Evolutionary conservation across 2,329 filamentous ascomycete species (phyloP).

Genomic region (Monilinia fructicola): DNA sequence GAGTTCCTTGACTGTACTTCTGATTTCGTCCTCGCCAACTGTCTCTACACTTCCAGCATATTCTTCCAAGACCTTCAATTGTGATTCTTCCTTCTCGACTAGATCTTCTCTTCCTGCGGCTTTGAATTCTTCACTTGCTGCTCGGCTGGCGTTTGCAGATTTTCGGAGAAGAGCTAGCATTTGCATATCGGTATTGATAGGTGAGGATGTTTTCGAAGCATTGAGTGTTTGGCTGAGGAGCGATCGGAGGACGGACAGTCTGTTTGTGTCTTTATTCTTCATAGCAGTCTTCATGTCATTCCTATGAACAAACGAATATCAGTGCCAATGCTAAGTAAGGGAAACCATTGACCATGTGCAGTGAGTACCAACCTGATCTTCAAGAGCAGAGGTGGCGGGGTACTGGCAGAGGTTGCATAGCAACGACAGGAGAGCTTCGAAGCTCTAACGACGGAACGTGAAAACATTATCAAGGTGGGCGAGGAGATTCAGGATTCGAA

Average conservation of each 20-base stretch:
- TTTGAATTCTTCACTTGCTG: conserved; percentile 63
- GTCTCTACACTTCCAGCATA: conserved; percentile 61
- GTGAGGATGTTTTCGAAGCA: conserved; percentile 68
- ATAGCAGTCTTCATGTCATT: conserved; percentile 64
- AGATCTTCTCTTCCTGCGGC: conserved; percentile 65
- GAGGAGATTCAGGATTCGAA: not conserved
- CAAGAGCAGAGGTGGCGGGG: conserved; percentile 40
- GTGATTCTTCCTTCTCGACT: conserved; percentile 66
- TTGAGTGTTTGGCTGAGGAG: conserved; percentile 71
- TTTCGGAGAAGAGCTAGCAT: conserved; percentile 67
- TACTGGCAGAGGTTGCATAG: conserved; percentile 35
- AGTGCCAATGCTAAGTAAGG: not conserved
- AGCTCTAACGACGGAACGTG: conserved; percentile 31
- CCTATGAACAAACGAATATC: conserved; percentile 29
- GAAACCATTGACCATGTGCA: not conserved
- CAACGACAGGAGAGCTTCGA: conserved; percentile 34
- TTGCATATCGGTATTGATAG: conserved; percentile 69
- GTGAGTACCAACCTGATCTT: conserved; percentile 41
- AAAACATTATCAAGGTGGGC: conserved; percentile 26
- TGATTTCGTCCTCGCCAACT: conserved; percentile 59
- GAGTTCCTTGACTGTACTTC: conserved; percentile 51
- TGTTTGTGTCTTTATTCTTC: conserved; percentile 62
- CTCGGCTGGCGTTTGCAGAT: conserved; percentile 56
- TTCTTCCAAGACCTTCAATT: conserved; percentile 64
- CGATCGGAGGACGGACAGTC: conserved; percentile 66